phyloP scores from a whole-genome alignment of 1,139 yeast genomes.

The Saccharomyces hybrid region DNA sequence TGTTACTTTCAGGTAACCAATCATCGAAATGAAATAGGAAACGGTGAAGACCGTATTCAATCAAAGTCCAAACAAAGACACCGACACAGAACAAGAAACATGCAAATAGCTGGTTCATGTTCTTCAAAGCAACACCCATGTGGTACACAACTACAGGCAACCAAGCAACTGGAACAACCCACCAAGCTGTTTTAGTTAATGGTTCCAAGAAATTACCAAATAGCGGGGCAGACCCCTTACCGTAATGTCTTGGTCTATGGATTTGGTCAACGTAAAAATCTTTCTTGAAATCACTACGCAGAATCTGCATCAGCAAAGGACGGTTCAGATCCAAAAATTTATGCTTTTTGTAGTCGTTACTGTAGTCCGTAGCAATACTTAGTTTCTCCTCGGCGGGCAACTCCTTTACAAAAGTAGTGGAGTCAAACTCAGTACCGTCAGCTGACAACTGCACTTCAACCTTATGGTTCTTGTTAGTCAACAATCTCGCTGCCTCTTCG shows the following conservation, averaged over 20 bases:
- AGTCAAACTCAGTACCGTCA: conserved; percentile 33
- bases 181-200: conserved; percentile 64
- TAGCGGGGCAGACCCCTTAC: conserved; percentile 84
- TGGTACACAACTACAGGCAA: conserved; percentile 64
- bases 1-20: conserved; percentile 71
- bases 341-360: conserved; percentile 64
- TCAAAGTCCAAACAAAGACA: conserved; percentile 80
- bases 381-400: conserved; percentile 67
- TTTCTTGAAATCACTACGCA: conserved; percentile 65
- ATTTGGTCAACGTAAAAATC: conserved; percentile 92
- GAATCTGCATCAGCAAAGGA: conserved; percentile 75
- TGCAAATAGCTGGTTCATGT: conserved; percentile 33
- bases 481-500: conserved; percentile 50
- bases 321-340: conserved; percentile 77
- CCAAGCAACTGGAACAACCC: conserved; percentile 83
- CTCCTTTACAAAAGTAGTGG: conserved; percentile 48
- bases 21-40: conserved; percentile 88
- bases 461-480: conserved; percentile 35
- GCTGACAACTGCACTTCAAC: conserved; percentile 37
- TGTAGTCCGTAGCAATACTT: conserved; percentile 70
- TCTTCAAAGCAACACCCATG: conserved; percentile 36
- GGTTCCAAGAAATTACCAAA: conserved; percentile 74
- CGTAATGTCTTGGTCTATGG: conserved; percentile 93
- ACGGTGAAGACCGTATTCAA: conserved; percentile 84
- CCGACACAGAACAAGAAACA: conserved; percentile 49